Evolutionary conservation across 208 protist species (phyloP).

Genomic region (Acanthamoeba lugdunensis): DNA sequence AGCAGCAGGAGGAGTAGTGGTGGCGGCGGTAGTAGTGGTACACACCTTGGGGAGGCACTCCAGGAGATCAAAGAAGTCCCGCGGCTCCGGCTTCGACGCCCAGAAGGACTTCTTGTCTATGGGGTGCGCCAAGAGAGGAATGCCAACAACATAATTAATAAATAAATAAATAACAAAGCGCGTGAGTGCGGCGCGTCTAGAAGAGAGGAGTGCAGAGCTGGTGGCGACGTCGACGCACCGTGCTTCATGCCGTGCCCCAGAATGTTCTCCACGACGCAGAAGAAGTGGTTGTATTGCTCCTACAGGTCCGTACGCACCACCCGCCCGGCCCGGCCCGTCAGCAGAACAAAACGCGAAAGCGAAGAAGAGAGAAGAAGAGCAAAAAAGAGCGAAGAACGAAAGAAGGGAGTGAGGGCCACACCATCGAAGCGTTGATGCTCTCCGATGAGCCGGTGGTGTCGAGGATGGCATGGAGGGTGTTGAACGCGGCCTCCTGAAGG

Average conservation of each 20-base stretch:
- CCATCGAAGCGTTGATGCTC: constrained; percentile 57
- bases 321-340: background rate
- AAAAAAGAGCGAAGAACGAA: background rate
- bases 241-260: constrained; percentile 36
- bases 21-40: background rate
- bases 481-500: constrained; percentile 62
- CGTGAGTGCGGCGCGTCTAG: background rate
- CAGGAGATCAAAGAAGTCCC: constrained; percentile 50
- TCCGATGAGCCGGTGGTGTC: constrained; percentile 32
- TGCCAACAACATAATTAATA: background rate
- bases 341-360: background rate
- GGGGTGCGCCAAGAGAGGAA: background rate
- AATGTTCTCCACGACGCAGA: constrained; percentile 68
- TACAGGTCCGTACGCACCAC: background rate
- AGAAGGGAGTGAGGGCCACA: background rate
- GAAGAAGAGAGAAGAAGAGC: too few relatives aligned
- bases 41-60: constrained; percentile 27
- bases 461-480: constrained; percentile 49
- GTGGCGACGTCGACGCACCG: background rate
- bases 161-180: background rate
- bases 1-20: background rate
- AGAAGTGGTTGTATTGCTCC: constrained; percentile 70
- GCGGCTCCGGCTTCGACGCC: background rate
- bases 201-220: background rate
- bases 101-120: constrained; percentile 52